phyloP scores from a whole-genome alignment of 306 rosid species.

The Cucurbita maxima region DNA sequence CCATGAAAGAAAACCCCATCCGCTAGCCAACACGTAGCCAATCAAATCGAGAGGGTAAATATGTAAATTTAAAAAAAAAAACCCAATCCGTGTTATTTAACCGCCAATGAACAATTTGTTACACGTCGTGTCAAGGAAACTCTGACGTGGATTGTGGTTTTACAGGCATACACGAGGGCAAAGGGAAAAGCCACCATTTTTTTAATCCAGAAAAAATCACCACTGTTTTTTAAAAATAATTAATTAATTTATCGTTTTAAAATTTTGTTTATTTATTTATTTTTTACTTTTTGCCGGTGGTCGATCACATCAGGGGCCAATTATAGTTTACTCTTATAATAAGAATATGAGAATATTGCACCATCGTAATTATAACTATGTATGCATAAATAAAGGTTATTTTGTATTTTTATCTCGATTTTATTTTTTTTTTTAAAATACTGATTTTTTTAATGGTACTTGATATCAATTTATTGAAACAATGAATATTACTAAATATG shows the following conservation, averaged over 20 bases:
- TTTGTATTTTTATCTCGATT: too few relatives aligned
- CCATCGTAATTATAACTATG: too few relatives aligned
- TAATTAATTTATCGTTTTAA: not conserved
- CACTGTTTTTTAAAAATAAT: too few relatives aligned
- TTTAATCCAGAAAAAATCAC: too few relatives aligned
- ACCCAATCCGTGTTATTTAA: not conserved
- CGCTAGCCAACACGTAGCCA: not conserved
- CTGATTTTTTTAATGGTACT: too few relatives aligned
- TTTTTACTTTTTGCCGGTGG: not conserved
- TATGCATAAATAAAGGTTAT: too few relatives aligned
- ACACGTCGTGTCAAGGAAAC: not conserved
- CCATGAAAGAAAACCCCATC: not conserved
- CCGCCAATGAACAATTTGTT: not conserved
- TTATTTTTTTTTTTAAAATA: too few relatives aligned
- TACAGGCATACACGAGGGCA: constrained; percentile 1
- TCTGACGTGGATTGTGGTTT: constrained; percentile 1
- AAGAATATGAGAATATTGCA: too few relatives aligned
- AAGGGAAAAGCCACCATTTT: not conserved
- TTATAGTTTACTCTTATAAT: too few relatives aligned
- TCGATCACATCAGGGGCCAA: not conserved
- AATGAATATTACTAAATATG: too few relatives aligned
- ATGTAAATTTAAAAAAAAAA: not conserved
- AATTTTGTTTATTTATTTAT: not conserved
- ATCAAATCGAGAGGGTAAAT: not conserved
- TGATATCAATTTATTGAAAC: too few relatives aligned